These are phyloP conservation scores for Chrysosporium queenslandicum DNA, from an alignment of 2,329 filamentous ascomycete species.

Conservation along the genomic window DNA sequence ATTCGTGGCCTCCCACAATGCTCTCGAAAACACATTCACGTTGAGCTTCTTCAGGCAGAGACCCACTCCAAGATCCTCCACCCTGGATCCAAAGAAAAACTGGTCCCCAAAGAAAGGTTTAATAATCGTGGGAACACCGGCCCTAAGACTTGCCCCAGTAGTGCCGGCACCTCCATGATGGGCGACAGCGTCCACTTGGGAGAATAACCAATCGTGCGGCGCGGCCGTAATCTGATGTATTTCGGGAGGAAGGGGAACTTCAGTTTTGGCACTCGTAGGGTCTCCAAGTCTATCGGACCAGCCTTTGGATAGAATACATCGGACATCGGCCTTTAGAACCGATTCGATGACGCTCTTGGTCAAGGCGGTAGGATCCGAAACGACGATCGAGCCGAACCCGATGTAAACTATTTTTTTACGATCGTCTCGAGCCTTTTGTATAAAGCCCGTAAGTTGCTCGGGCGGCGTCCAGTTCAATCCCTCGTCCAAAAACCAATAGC, in stretches of 20 bases:
- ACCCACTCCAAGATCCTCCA: constrained; percentile 89
- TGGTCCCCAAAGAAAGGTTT: constrained; percentile 97
- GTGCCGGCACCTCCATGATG: constrained; percentile 94
- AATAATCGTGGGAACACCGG: constrained; percentile 86
- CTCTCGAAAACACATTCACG: constrained; percentile 70
- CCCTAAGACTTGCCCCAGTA: constrained; percentile 82
- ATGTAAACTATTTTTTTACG: constrained; percentile 91
- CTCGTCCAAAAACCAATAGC: constrained; percentile 96
- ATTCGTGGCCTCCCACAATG: constrained; percentile 83
- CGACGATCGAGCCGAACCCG: constrained; percentile 92
- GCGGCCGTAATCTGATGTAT: constrained; percentile 83
- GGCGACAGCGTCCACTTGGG: constrained; percentile 82
- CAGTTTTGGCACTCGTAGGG: constrained; percentile 48
- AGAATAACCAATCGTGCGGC: constrained; percentile 94
- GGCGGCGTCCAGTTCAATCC: constrained; percentile 60
- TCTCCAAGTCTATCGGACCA: constrained; percentile 79
- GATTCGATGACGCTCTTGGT: constrained; percentile 90
- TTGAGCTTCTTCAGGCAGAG: constrained; percentile 84
- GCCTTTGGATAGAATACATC: constrained; percentile 89
- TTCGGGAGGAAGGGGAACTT: constrained; percentile 63
- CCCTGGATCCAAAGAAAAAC: constrained; percentile 83
- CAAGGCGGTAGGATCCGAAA: constrained; percentile 76
- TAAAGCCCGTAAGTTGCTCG: constrained; percentile 66
- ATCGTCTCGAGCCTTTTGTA: constrained; percentile 68
- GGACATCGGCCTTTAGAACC: constrained; percentile 79